Conservation (phyloP, 441 rosid species). For the Mallotus japonicus region DNA sequence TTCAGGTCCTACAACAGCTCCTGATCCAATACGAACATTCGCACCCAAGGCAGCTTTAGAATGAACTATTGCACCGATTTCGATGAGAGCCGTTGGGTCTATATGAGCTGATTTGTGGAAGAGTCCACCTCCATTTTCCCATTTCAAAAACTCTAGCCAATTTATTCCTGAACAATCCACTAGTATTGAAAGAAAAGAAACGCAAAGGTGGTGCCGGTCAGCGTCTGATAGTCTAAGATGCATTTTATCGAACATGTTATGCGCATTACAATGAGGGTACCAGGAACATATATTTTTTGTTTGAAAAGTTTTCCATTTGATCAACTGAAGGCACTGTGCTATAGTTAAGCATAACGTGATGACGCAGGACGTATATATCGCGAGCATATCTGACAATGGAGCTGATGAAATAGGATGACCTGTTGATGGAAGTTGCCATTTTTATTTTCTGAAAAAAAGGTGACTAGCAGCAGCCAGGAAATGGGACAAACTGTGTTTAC, state of each 20-base stretch:
- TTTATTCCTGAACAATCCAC: slow-evolving; percentile 23
- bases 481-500: no score
- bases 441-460: no score
- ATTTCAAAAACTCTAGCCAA: slow-evolving; percentile 34
- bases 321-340: background rate
- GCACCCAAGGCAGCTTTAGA: slow-evolving; percentile 44
- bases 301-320: background rate
- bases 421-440: slow-evolving; percentile 12
- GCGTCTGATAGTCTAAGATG: background rate
- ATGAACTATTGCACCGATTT: slow-evolving; percentile 57
- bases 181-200: slow-evolving; percentile 21
- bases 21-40: slow-evolving; percentile 55
- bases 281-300: background rate
- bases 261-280: background rate
- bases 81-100: slow-evolving; percentile 46
- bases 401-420: background rate
- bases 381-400: background rate
- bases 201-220: background rate
- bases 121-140: slow-evolving; percentile 59
- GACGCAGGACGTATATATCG: background rate
- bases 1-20: slow-evolving; percentile 58
- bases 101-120: slow-evolving; percentile 54
- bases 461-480: no score
- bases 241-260: slow-evolving; percentile 26
- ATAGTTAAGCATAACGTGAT: background rate